phyloP scores from a whole-genome alignment of 495 filamentous ascomycete genomes.

The Xylaria intraflava region DNA sequence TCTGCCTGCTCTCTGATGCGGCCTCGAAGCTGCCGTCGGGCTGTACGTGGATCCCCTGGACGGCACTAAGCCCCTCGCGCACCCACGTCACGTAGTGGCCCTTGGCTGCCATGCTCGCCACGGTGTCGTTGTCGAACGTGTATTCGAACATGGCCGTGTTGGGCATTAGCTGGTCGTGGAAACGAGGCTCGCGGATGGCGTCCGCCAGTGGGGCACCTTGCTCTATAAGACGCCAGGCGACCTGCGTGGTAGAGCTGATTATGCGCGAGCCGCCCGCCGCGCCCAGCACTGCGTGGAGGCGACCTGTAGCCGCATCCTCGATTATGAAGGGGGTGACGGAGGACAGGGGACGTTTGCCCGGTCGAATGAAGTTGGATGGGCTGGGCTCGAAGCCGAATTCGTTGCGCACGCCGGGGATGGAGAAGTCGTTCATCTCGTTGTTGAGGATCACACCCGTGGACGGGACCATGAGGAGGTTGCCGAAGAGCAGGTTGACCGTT shows the following conservation, averaged over 20 bases:
- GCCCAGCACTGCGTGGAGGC: constrained; percentile 49
- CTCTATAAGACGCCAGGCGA: constrained; percentile 64
- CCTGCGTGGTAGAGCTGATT: constrained; percentile 71
- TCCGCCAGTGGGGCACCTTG: constrained; percentile 43
- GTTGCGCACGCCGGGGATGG: constrained; percentile 62
- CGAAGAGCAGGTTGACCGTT: constrained; percentile 83
- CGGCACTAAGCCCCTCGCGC: constrained; percentile 52
- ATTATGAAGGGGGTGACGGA: constrained; percentile 67
- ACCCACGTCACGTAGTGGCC: constrained; percentile 72
- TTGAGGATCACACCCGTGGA: constrained; percentile 82
- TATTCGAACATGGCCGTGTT: constrained; percentile 61
- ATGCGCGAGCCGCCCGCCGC: constrained; percentile 74
- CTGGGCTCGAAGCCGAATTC: constrained; percentile 70
- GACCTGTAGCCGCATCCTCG: constrained; percentile 29
- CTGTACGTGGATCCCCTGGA: constrained; percentile 56
- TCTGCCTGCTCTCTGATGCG: constrained; percentile 59
- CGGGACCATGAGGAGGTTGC: constrained; percentile 67
- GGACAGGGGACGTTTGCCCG: constrained; percentile 68
- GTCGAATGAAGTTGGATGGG: constrained; percentile 65
- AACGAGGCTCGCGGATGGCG: constrained; percentile 55
- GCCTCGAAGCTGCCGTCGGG: constrained; percentile 41
- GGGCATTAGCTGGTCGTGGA: constrained; percentile 78
- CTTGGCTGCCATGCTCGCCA: constrained; percentile 51
- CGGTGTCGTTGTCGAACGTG: constrained; percentile 57
- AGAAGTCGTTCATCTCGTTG: constrained; percentile 83